Base-by-base conservation (phyloP, 169 alveolate genomes). In the Plasmodium blacklocki region DNA sequence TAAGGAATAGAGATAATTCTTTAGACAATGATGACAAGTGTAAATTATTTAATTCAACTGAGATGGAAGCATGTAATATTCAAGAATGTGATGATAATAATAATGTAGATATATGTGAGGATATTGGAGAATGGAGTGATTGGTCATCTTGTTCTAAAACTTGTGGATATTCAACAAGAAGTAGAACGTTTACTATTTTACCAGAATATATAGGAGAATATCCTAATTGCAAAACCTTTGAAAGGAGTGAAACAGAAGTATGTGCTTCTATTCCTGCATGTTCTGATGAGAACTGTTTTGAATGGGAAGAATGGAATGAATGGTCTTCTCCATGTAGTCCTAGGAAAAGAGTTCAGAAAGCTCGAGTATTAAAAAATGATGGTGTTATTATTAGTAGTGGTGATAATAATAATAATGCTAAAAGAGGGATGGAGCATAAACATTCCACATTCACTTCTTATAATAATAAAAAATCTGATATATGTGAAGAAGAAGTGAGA, bases 321-420 rank as follows among this genome's bases (percentile, higher is more conserved):
- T 78, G 89, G 89, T 78, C 89, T 15, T 67, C 89, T 14, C 14
- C 89, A 15, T 78, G 89, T 39, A 76, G 89, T 15, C 89, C 78
- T 21, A 67, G 89, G 15, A 78, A 78, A 71, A 78, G 89, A 59
- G 89, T 78, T 54, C 89, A 78, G 50, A 66, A 70, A 19, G 78
- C 89, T 14, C 78, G 68, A 21, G 39, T 29, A 19, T 19, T 60
- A 23, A 18, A 8, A 23, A 8, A 21, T 3, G 11, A 54, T 2
- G 75, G 14, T 68, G 15, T 3, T 2, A 68, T 45, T 21, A 52
- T 19, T n/a, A 58, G 43, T 2, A 58, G 32, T 19, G 39, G 19
- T 14, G 54, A 7, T 18, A 52, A 19, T 14, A 14, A 21, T 14
- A 6, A 19, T 5, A 39, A 43, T 1, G 12, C 23, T 43, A 49